These are phyloP conservation scores for Pneumocystis jirovecii DNA, from an alignment of 1,139 yeast genomes.

Conservation along the genomic window DNA sequence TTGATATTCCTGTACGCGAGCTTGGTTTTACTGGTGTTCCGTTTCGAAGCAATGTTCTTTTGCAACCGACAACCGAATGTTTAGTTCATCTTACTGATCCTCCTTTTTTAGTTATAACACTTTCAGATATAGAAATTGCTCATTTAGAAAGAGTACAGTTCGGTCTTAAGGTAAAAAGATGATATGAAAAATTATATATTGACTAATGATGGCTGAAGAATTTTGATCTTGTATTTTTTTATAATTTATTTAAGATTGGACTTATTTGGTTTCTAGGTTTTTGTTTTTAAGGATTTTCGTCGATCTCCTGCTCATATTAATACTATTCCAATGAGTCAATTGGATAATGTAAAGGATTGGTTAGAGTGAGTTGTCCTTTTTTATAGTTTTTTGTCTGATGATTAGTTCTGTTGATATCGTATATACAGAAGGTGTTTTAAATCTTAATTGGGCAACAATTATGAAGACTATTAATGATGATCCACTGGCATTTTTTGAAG, in stretches of 20 bases:
- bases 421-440: conserved; percentile 84
- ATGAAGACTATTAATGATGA: conserved; percentile 89
- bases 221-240: conserved; percentile 58
- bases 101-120: conserved; percentile 80
- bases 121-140: conserved; percentile 85
- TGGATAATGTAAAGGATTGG: conserved; percentile 93
- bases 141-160: conserved; percentile 95
- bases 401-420: conserved; percentile 49
- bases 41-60: conserved; percentile 78
- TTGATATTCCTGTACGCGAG: conserved; percentile 90
- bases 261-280: conserved; percentile 18
- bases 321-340: conserved; percentile 81
- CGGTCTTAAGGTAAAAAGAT: conserved; percentile 30
- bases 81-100: conserved; percentile 86
- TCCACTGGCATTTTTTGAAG: conserved; percentile 84
- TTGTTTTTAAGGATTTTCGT: conserved; percentile 80
- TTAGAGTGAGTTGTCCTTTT: conserved; percentile 51
- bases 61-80: conserved; percentile 97
- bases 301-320: conserved; percentile 83
- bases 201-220: conserved; percentile 41
- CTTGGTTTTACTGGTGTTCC: conserved; percentile 97
- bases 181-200: neutral
- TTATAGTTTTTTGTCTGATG: neutral
- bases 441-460: conserved; percentile 88
- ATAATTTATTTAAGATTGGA: neutral